Evolutionary conservation across 306 rosid species (phyloP), one percentile per base, ranked within the genome.

Genomic region (Parietaria judaica): DNA sequence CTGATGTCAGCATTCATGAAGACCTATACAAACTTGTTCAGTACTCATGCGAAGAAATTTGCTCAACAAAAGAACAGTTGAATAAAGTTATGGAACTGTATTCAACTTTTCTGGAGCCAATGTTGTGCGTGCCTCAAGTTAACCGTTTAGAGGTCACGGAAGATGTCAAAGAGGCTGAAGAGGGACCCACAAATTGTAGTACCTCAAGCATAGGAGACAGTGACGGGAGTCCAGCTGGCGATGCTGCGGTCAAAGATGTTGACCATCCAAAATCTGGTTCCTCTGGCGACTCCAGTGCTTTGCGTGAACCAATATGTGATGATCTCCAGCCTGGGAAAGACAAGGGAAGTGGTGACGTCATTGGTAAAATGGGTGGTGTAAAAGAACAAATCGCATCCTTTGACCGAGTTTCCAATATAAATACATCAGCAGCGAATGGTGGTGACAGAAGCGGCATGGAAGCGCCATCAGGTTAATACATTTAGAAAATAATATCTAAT

Each of bases 21-120:
- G 97, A 94, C 70, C 69, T 94, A 73, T 94, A 84, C 70, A 87
- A 94, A 70, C 95, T 89, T 54, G 73, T 94, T 66, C 76, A 78
- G 55, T 86, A 79, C 84, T 88, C 97, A 52, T 86, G 94, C 76
- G 82, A 82, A 58, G 99, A 94, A 81, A 63, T 94, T 35, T 86
- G 84, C 84, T 65, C 94, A 54, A 82, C 88, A 11, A 88, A 81
- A 64, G 97, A 94, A 65, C 81, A 86, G 69, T 72, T 80, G 45
- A 82, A 73, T 73, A 88, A 94, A 76, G 86, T 80, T 54, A 84
- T 88, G 90, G 86, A 83, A 71, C 83, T 94, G 64, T 94, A 94
- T 84, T 79, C 83, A 58, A 65, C 84, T 70, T 86, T 94, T 70
- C 69, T 94, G 81, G 99, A 94, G 78, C 86, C 90, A 44, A 82